phyloP scores from a whole-genome alignment of 2,329 filamentous ascomycete genomes.

The Phialophora macrospora region DNA sequence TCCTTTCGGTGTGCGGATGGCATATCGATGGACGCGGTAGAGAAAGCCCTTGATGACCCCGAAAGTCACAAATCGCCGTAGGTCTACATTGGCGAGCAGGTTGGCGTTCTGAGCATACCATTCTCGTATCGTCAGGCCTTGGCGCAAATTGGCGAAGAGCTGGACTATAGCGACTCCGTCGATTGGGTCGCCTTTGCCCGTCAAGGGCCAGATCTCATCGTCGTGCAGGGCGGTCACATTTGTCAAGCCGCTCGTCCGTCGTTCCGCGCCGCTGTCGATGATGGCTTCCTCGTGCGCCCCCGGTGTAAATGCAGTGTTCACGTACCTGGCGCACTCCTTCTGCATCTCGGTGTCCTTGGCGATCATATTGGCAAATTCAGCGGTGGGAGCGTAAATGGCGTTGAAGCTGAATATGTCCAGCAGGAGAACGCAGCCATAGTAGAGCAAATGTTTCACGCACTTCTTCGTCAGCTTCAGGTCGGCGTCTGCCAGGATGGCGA shows the following conservation, averaged over 20 bases:
- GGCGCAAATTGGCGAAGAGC: constrained; percentile 82
- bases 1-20: constrained; percentile 58
- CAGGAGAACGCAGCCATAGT: constrained; percentile 88
- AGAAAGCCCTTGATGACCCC: constrained; percentile 93
- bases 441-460: constrained; percentile 85
- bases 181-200: constrained; percentile 45
- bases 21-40: constrained; percentile 91
- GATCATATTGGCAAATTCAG: constrained; percentile 75
- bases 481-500: constrained; percentile 82
- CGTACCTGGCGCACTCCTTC: constrained; percentile 85
- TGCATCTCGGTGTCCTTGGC: constrained; percentile 76
- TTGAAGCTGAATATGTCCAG: constrained; percentile 95
- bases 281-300: constrained; percentile 38
- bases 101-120: constrained; percentile 80
- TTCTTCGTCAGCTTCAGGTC: constrained; percentile 84
- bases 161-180: constrained; percentile 66
- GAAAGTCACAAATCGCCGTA: constrained; percentile 91
- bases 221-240: constrained; percentile 32
- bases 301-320: constrained; percentile 61
- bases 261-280: constrained; percentile 22
- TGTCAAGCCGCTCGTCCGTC: constrained; percentile 35
- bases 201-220: constrained; percentile 51
- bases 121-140: constrained; percentile 81
- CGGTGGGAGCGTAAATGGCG: constrained; percentile 84
- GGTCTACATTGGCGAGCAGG: constrained; percentile 76